Base-by-base conservation (phyloP, 768 basidiomycete species). In the Steccherinum ochraceum region DNA sequence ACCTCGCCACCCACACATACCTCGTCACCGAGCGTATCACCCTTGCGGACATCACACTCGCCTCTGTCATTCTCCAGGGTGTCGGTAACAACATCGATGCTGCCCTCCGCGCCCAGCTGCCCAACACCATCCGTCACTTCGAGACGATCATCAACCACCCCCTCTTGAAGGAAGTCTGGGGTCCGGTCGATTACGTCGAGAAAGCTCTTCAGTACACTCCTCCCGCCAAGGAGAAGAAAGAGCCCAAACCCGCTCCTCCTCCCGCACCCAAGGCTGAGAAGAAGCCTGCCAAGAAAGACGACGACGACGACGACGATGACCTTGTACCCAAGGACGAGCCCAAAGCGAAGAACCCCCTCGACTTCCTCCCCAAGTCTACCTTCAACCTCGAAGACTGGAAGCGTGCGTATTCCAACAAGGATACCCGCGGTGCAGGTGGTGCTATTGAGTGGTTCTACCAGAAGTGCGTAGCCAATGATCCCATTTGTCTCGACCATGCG, bases 351-450 rank as follows among this genome's bases (percentile, higher is more conserved):
- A 95, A 96, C 79, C 95, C 95, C 23, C 83, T 95, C 48, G 95
- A 96, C 57, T 77, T 80, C 55, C 81, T 97, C 39, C 92, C 93
- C 59, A 94, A 90, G 70, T 87, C 89, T 11, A 72, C 79, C 4
- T 83, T 90, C 70, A 92, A 92, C 74, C 81, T 93, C 51, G 89
- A 95, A 69, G 93, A 97, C 71, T 96, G 92, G 93, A 97, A 97
- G 69, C 85, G 91, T 42, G 86, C 89, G 41, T 99, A 98, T 77
- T 96, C 93, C 62, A 98, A 97, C 86, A 84, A 86, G 68, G 93
- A 97, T n/a, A 97, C 94, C 35, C 84, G 89, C 49, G 91, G 89
- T 30, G 58, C 86, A 16, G 82, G 69, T 41, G 93, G 89, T 56
- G 69, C 92, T 46, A 61, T 99, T 35, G 92, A 96, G 68, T 98